phyloP scores from a whole-genome alignment of 2,329 filamentous ascomycete species.

The Claviceps fusiformis region DNA sequence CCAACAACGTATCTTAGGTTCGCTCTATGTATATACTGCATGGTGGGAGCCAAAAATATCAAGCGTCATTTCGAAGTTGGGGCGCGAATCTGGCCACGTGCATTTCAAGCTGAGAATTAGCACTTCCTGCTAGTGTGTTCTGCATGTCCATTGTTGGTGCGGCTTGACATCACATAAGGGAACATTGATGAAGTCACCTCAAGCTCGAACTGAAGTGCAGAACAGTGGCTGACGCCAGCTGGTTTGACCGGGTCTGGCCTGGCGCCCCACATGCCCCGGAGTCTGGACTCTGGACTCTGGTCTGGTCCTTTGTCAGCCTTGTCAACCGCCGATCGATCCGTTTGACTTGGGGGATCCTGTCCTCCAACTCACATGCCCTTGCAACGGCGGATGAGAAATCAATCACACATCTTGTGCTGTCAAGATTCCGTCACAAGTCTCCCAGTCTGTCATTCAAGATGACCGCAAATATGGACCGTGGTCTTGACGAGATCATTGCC shows the following conservation, averaged over 20 bases:
- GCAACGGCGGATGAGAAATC: background rate
- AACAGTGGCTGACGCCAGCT: background rate
- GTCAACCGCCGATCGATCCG: background rate
- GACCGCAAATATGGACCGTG: conserved; percentile 36
- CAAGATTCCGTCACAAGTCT: background rate
- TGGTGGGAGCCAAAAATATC: too few species aligned
- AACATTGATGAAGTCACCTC: too few species aligned
- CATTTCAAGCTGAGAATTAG: too few species aligned
- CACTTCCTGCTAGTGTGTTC: too few species aligned
- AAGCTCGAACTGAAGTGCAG: background rate
- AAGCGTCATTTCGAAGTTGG: too few species aligned
- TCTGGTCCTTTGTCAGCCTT: background rate
- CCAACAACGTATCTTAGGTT: too few species aligned
- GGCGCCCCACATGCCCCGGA: background rate
- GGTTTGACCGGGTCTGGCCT: too few species aligned
- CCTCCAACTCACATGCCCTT: background rate
- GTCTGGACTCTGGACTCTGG: background rate
- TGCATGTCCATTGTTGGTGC: too few species aligned
- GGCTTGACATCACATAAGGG: too few species aligned
- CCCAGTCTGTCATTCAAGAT: conserved; percentile 13
- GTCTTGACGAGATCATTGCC: conserved; percentile 43
- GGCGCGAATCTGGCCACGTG: too few species aligned
- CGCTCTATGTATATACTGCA: too few species aligned
- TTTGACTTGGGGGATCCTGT: background rate
- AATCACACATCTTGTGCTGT: background rate